These are phyloP conservation scores for Xylaria telfairii DNA, from an alignment of 495 filamentous ascomycete genomes.

Conservation along the genomic window DNA sequence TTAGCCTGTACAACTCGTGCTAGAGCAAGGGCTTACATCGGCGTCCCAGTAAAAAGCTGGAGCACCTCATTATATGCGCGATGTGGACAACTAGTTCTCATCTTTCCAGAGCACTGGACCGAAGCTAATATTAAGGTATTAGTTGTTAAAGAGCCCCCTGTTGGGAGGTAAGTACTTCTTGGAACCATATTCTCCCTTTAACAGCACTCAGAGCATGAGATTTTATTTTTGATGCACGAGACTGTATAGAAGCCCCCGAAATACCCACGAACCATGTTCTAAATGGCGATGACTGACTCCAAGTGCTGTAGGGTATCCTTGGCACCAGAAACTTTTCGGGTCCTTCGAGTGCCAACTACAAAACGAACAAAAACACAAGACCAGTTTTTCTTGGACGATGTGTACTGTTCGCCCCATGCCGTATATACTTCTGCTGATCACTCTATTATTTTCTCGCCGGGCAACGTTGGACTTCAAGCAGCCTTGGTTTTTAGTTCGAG, in stretches of 20 bases:
- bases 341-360: conserved; percentile 10
- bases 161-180: too few relatives aligned
- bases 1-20: conserved; percentile 14
- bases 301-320: too few relatives aligned
- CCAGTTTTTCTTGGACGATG: neutral
- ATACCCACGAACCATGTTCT: too few relatives aligned
- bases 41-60: conserved; percentile 12
- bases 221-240: too few relatives aligned
- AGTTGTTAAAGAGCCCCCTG: conserved; percentile 19
- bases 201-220: too few relatives aligned
- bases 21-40: neutral
- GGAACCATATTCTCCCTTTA: too few relatives aligned
- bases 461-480: neutral
- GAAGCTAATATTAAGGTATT: neutral
- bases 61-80: conserved; percentile 1
- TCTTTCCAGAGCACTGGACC: conserved; percentile 14
- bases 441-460: neutral
- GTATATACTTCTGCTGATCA: neutral
- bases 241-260: too few relatives aligned
- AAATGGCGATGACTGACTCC: too few relatives aligned
- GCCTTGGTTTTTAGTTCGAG: neutral
- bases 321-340: neutral
- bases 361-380: neutral
- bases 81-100: conserved; percentile 14
- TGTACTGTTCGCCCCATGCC: conserved; percentile 4